Evolutionary conservation across 2,329 filamentous ascomycete genomes (phyloP).

Genomic region (Alternaria postmessia): DNA sequence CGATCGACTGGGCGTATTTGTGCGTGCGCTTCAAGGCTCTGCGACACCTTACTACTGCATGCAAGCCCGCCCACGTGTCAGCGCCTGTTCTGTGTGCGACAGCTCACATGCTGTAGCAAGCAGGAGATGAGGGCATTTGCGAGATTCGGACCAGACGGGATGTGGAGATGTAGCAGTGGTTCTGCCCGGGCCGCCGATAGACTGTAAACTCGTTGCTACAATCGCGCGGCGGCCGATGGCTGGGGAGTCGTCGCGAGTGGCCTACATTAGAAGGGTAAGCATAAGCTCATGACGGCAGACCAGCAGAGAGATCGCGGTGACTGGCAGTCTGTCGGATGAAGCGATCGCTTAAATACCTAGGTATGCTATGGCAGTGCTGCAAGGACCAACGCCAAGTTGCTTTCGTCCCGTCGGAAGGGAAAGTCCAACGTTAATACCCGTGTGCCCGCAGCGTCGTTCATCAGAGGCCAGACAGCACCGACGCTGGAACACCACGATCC

Average conservation of each 20-base stretch:
- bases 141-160: conserved; percentile 4
- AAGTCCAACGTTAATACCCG: conserved; percentile 23
- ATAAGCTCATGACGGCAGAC: conserved; percentile 10
- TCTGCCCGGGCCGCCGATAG: conserved; percentile 15
- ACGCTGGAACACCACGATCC: conserved; percentile 20
- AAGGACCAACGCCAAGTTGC: conserved; percentile 18
- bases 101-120: conserved; percentile 12
- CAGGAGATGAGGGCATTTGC: conserved; percentile 1
- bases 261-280: background rate
- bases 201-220: conserved; percentile 5
- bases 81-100: conserved; percentile 18
- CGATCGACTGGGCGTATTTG: conserved; percentile 6
- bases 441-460: conserved; percentile 14
- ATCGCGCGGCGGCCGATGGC: background rate
- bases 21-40: conserved; percentile 19
- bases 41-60: conserved; percentile 25
- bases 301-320: conserved; percentile 8
- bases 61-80: conserved; percentile 29
- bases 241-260: background rate
- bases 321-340: conserved; percentile 8
- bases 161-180: conserved; percentile 11
- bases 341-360: conserved; percentile 14
- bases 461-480: conserved; percentile 4
- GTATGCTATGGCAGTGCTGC: conserved; percentile 6
- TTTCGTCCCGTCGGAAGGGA: conserved; percentile 10